Evolutionary conservation across 306 rosid species (phyloP).

Genomic region (Psophocarpus tetragonolobus): DNA sequence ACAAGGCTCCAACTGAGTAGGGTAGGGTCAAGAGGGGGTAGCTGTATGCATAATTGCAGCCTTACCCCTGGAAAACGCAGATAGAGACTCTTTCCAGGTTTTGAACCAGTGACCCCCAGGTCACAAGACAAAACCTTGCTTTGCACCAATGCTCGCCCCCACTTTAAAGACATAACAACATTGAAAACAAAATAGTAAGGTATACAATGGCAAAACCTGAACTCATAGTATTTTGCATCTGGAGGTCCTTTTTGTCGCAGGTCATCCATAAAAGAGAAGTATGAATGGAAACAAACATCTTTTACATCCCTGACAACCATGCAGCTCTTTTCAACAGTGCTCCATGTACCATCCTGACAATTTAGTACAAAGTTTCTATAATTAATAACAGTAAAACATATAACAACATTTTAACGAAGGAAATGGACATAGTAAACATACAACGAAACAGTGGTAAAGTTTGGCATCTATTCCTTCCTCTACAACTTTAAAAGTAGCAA

Average conservation of each 20-base stretch:
- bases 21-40: not conserved
- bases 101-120: not conserved
- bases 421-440: conserved; percentile 43
- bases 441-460: conserved; percentile 68
- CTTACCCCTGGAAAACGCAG: not conserved
- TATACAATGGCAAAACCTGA: conserved; percentile 53
- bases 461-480: conserved; percentile 75
- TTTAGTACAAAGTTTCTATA: conserved; percentile 24
- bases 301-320: conserved; percentile 73
- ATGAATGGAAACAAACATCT: conserved; percentile 76
- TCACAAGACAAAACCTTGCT: not conserved
- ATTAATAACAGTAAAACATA: conserved; percentile 31
- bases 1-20: not conserved
- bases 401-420: conserved; percentile 14
- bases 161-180: not conserved
- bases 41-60: not conserved
- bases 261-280: conserved; percentile 81
- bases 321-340: conserved; percentile 58
- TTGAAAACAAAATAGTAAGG: conserved; percentile 12
- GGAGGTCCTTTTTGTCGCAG: conserved; percentile 58
- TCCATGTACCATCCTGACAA: conserved; percentile 85
- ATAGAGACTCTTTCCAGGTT: not conserved
- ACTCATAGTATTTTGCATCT: conserved; percentile 64
- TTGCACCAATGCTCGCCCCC: not conserved
- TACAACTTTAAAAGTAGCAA: conserved; percentile 82